Evolutionary conservation across 768 basidiomycete species (phyloP), one percentile per base, ranked within the genome.

Genomic region (Termitomyces sp.): DNA sequence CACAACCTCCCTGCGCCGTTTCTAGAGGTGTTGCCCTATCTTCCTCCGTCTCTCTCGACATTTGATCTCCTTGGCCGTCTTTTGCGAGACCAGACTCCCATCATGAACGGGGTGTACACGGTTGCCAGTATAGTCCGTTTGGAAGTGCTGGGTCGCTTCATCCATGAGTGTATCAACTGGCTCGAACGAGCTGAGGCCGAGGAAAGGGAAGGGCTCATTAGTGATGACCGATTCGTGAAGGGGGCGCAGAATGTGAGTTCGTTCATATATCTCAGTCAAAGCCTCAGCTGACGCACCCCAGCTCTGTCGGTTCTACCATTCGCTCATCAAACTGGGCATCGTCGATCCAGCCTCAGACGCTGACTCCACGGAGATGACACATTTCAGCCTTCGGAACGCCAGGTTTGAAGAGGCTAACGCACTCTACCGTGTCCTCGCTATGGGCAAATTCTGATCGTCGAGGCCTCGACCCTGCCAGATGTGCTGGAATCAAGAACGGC

Each of bases 241-340:
- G 87, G 86, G 12, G 82, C 89, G 31, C 82, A 84, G 67, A 85
- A 88, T 63, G 90, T 91, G 62, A 41, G 84, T 72, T 27, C 27
- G 42, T 50, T 57, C 21, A 29, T 42, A 17, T 50, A 8, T n/a
- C 37, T n/a, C 35, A 31, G 19, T 44, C 40, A 38, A 12, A 42
- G 49, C 21, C 47, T 46, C 60, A 0, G 43, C 38, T 55, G 11
- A 61, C 23, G 56, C 11, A n/a, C n/a, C 6, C 9, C 23, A 90
- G 89, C 76, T 91, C 32, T 91, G 87, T 69, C 85, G 90, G 11
- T 92, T 92, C 69, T 92, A 85, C 67, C 73, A 73, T 58, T 85
- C 88, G 0, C 76, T 92, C 47, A 79, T 90, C 73, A 87, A 86
- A 66, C 75, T 82, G 8, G 71, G 71, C 48, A 80, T 91, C 64